Conservation (phyloP, 176 grass and related monocot species). For the Ensete glaucum region DNA sequence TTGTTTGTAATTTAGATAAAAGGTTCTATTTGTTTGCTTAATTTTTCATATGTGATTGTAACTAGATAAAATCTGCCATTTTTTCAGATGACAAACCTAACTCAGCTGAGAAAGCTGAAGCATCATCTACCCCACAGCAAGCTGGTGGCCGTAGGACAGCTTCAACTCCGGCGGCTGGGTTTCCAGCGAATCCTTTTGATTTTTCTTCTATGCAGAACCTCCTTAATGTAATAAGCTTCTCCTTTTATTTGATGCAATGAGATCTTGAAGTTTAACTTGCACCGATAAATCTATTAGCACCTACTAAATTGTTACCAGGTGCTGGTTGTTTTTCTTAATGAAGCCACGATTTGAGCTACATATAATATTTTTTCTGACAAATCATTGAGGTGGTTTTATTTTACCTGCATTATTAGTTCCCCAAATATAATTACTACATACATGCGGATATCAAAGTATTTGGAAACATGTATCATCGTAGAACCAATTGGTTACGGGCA, state of each 20-base stretch:
- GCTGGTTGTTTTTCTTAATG: background rate
- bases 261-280: constrained; percentile 3
- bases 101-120: constrained; percentile 54
- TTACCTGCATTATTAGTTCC: too few relatives aligned
- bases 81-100: background rate
- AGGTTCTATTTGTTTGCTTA: too few relatives aligned
- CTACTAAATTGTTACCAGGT: background rate
- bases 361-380: background rate
- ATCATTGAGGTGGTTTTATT: background rate
- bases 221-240: constrained; percentile 48
- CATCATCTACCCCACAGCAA: constrained; percentile 22
- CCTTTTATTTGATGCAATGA: background rate
- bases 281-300: background rate
- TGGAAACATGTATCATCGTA: too few relatives aligned
- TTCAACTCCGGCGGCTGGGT: constrained; percentile 30
- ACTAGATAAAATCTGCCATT: background rate
- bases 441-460: too few relatives aligned
- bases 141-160: constrained; percentile 14
- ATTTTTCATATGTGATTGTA: background rate
- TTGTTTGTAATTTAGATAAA: too few relatives aligned
- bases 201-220: constrained; percentile 65
- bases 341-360: background rate
- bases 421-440: too few relatives aligned
- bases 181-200: constrained; percentile 54
- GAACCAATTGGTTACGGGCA: too few relatives aligned